Percentiles rank a stretch among this genome's conserved stretches.
These are phyloP conservation scores for Venustampulla echinocandica DNA, from an alignment of 495 filamentous ascomycete species.

Conservation along the genomic window DNA sequence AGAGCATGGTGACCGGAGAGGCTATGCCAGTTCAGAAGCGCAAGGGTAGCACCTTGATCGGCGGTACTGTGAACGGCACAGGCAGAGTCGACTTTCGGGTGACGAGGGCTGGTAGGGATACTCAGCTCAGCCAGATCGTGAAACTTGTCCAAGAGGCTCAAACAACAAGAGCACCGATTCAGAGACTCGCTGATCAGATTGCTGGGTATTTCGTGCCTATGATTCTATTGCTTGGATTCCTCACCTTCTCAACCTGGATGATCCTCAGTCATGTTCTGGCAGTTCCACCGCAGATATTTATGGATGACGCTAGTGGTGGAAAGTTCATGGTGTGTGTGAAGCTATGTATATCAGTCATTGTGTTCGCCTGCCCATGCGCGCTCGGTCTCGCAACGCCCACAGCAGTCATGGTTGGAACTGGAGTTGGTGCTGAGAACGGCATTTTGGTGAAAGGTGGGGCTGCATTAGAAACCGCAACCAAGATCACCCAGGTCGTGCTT, in stretches of 20 bases:
- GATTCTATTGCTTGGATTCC: conserved; percentile 72
- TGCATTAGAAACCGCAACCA: conserved; percentile 85
- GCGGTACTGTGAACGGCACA: conserved; percentile 93
- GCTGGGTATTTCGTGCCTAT: conserved; percentile 92
- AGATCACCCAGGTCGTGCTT: conserved; percentile 88
- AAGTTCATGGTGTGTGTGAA: conserved; percentile 94
- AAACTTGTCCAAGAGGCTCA: conserved; percentile 95
- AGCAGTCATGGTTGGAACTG: conserved; percentile 97
- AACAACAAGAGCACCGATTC: conserved; percentile 88
- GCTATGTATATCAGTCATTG: conserved; percentile 96
- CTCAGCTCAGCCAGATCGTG: conserved; percentile 95
- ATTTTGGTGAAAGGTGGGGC: conserved; percentile 96
- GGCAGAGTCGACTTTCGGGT: conserved; percentile 90
- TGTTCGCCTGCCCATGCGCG: conserved; percentile 95
- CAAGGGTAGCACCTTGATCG: conserved; percentile 71
- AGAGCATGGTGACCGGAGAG: conserved; percentile 98
- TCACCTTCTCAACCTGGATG: conserved; percentile 93
- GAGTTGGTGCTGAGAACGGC: conserved; percentile 91
- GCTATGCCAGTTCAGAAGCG: conserved; percentile 85
- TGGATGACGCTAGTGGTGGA: conserved; percentile 70
- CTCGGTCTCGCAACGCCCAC: conserved; percentile 91
- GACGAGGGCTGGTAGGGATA: conserved; percentile 86
- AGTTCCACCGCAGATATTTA: conserved; percentile 81
- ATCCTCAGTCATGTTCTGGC: conserved; percentile 75
- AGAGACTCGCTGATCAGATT: conserved; percentile 82